Evolutionary conservation across 306 rosid species (phyloP), one percentile per base, ranked within the genome.

Genomic region (Ormosia semicastrata): DNA sequence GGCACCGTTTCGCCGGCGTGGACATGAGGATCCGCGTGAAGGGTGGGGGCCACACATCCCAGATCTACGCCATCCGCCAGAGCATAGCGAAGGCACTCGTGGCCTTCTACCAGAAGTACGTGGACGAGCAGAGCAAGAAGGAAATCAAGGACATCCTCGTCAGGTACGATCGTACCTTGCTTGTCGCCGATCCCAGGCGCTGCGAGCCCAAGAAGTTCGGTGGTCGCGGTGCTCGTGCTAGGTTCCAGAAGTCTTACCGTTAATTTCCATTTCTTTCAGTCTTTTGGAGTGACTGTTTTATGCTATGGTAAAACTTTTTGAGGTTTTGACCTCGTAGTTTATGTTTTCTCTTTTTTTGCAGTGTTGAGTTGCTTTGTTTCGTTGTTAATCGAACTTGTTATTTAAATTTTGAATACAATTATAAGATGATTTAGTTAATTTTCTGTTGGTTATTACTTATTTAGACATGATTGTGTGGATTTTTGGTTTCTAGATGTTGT

Each of bases 181-280:
- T 93, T 5, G 97, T 93, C 1, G 98, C 94, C 4, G 94, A 93
- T 68, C 98, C 97, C 2, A 82, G 97, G 33, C 93, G 94, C 57
- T 93, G 97, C 46, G 97, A 91, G 93, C 94, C 98, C 33, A 94
- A 94, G 92, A 94, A 94, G 88, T 94, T 94, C 41, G 98, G 97
- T 69, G 97, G 98, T 85, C 97, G 93, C 40, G 97, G 97, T 66
- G 98, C 94, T 54, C 92, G 94, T 52, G 89, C 98, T 6, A 91
- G 92, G 88, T 93, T 93, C 90, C 97, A 93, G 89, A 93, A 93
- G 58, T 91, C 97, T 5, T 91, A 94, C 86, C 97, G 98, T 93
- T 93, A 84, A 88, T 4, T 29, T 41, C 36, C 4, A 1, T 15
- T 8, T 1, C 24, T 56, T 32, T 67, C 15, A 24, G 24, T 24